Percentiles rank a stretch among this genome's conserved stretches.
phyloP scores from a whole-genome alignment of 345 rosid genomes.

The Melastoma malabathricum region DNA sequence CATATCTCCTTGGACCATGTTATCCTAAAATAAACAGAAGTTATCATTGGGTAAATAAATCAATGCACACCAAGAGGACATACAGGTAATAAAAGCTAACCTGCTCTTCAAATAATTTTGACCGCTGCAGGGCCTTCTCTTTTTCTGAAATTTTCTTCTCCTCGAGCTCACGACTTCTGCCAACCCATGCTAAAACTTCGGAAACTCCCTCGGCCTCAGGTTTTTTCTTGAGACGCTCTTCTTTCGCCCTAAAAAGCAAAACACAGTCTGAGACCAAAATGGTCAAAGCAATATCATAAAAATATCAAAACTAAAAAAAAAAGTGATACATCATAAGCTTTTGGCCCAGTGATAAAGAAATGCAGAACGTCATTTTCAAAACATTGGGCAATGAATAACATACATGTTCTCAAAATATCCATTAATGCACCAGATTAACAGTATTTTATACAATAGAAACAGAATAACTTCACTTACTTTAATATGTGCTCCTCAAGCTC shows the following conservation, averaged over 20 bases:
- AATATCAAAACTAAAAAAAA: too few species aligned
- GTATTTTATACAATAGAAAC: background rate
- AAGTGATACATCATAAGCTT: too few species aligned
- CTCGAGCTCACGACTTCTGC: slow-evolving; percentile 62
- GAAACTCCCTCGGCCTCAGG: slow-evolving; percentile 44
- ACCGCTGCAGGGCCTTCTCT: slow-evolving; percentile 67
- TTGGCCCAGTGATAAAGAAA: too few species aligned
- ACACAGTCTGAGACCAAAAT: too few species aligned
- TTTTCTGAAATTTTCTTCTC: slow-evolving; percentile 56
- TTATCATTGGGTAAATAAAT: slow-evolving; percentile 1
- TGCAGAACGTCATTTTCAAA: too few species aligned
- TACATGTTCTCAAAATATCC: too few species aligned
- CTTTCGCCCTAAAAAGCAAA: slow-evolving; percentile 53
- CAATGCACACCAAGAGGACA: slow-evolving; percentile 5
- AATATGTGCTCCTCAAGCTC: slow-evolving; percentile 50
- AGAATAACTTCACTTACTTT: slow-evolving; percentile 36
- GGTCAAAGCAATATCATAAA: too few species aligned
- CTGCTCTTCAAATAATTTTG: slow-evolving; percentile 84
- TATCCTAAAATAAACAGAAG: slow-evolving; percentile 40
- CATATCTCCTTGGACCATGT: slow-evolving; percentile 45
- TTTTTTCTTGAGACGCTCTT: slow-evolving; percentile 57
- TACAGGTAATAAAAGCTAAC: slow-evolving; percentile 19
- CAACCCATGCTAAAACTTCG: slow-evolving; percentile 69
- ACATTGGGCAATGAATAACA: too few species aligned
- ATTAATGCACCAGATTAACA: background rate